A percentile compares a stretch with the other conserved stretches of the same genome.
phyloP scores from a whole-genome alignment of 371 early-diverging fungal species.

The Entomophthora muscae region DNA sequence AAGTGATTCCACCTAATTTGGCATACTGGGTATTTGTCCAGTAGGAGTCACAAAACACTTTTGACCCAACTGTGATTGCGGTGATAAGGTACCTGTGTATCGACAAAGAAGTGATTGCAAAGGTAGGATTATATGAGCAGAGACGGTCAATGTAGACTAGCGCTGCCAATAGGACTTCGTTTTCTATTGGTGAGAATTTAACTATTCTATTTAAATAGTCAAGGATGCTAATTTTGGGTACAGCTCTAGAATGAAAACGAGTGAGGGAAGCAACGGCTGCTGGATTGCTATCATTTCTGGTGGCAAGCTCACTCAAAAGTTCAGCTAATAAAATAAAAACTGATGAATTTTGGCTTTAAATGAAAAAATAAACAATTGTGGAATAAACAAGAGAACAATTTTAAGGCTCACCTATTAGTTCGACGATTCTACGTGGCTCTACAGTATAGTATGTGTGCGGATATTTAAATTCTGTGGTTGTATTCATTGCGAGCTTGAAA shows the following conservation, averaged over 20 bases:
- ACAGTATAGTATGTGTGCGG: constrained; percentile 2
- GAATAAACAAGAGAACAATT: background rate
- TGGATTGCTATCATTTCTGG: constrained; percentile 79
- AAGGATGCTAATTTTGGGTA: constrained; percentile 67
- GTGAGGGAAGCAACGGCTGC: constrained; percentile 62
- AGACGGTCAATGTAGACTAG: constrained; percentile 88
- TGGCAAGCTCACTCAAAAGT: constrained; percentile 51
- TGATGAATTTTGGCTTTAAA: background rate
- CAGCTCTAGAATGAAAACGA: constrained; percentile 87
- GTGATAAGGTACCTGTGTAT: constrained; percentile 90
- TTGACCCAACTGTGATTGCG: constrained; percentile 74
- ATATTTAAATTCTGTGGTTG: background rate
- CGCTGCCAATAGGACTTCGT: constrained; percentile 61
- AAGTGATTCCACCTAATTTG: constrained; percentile 84
- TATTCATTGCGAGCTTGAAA: too few species aligned
- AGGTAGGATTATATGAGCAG: constrained; percentile 50
- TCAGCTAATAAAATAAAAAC: constrained; percentile 28
- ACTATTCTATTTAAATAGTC: constrained; percentile 72
- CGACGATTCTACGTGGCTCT: background rate
- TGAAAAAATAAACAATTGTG: background rate
- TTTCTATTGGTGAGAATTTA: constrained; percentile 80
- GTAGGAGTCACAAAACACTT: constrained; percentile 70
- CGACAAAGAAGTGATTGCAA: constrained; percentile 83
- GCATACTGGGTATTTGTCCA: constrained; percentile 79
- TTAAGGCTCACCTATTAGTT: constrained; percentile 1